Base-by-base conservation (phyloP, 148 eudicot genomes). In the Fagopyrum tataricum region DNA sequence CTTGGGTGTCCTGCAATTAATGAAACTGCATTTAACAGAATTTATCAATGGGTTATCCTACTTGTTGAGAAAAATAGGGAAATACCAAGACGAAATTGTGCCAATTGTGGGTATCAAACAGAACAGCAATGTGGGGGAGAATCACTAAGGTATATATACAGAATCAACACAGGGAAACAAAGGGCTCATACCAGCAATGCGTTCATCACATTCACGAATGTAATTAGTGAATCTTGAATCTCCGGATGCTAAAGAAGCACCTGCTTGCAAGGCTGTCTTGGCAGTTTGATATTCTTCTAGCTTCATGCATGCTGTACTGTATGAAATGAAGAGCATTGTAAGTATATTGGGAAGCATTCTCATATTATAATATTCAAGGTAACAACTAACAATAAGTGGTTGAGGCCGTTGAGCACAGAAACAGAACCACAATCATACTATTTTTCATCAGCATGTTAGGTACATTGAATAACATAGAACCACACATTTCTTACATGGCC, bases 261-360 rank as follows among this genome's bases (percentile, higher is more conserved):
- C 99, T 40, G 83, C 78, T 82, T 87, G 91, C 53, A 92, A 82
- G 44, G 99, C 94, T 59, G 81, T 72, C 86, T 90, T 96, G 4
- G 97, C 97, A 79, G 97, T 90, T 79, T 92, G 87, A 69, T 92
- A 96, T 56, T 92, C 97, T 83, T 96, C 97, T 73, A 96, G 97
- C 86, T 90, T 87, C 71, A 96, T 71, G 73, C 94, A 90, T 4
- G 99, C 99, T 53, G 75, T 71, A 46, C 99, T 96, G 85, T 20
- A 77, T 71, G 43, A 5, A 39, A 64, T 15, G 44, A 64, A 31
- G 20, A 64, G 10, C 69, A 64, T 56, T 37, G 9, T 64, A 64
- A 64, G 69, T 37, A 39, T 37, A 64, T 4, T 64, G 69, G 69
- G 39, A 64, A 64, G 9, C 64, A 37, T 31, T 31, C 43, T 64